These are phyloP conservation scores for Aspergillus hancockii DNA, from an alignment of 495 filamentous ascomycete species.

Conservation along the genomic window DNA sequence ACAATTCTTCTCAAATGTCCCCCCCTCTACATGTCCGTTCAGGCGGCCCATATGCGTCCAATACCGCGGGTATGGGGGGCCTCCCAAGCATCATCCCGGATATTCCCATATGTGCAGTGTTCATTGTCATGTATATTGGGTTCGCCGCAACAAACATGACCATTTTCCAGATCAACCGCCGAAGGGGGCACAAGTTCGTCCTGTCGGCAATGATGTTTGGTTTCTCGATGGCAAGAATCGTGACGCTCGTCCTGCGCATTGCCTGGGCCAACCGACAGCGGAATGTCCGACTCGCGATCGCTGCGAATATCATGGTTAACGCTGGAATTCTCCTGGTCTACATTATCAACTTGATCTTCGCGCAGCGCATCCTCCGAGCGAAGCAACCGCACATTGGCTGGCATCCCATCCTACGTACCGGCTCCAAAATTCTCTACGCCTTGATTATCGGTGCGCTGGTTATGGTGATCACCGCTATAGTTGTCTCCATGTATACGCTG, in stretches of 20 bases:
- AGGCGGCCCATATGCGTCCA: slow-evolving; percentile 42
- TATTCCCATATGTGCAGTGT: slow-evolving; percentile 63
- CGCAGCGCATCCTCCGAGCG: slow-evolving; percentile 74
- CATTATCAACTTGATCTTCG: slow-evolving; percentile 76
- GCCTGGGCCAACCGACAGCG: slow-evolving; percentile 39
- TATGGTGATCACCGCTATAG: slow-evolving; percentile 66
- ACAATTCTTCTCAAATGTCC: slow-evolving; percentile 5
- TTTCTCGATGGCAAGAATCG: slow-evolving; percentile 74
- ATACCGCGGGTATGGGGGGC: slow-evolving; percentile 58
- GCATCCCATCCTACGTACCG: slow-evolving; percentile 47
- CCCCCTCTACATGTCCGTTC: slow-evolving; percentile 11
- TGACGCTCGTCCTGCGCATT: slow-evolving; percentile 65
- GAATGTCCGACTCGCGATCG: slow-evolving; percentile 62
- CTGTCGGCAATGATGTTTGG: slow-evolving; percentile 69
- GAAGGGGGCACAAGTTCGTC: slow-evolving; percentile 66
- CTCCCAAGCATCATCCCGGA: slow-evolving; percentile 57
- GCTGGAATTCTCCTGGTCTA: slow-evolving; percentile 80
- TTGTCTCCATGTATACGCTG: slow-evolving; percentile 69
- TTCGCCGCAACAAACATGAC: slow-evolving; percentile 64
- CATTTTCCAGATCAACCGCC: slow-evolving; percentile 61
- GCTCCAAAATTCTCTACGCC: slow-evolving; percentile 61
- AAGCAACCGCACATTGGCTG: slow-evolving; percentile 72
- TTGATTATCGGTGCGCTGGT: slow-evolving; percentile 61
- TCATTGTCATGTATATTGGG: slow-evolving; percentile 63
- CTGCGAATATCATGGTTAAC: slow-evolving; percentile 71